Base-by-base conservation (phyloP, 169 alveolate species). In the Condylostoma magnum region DNA sequence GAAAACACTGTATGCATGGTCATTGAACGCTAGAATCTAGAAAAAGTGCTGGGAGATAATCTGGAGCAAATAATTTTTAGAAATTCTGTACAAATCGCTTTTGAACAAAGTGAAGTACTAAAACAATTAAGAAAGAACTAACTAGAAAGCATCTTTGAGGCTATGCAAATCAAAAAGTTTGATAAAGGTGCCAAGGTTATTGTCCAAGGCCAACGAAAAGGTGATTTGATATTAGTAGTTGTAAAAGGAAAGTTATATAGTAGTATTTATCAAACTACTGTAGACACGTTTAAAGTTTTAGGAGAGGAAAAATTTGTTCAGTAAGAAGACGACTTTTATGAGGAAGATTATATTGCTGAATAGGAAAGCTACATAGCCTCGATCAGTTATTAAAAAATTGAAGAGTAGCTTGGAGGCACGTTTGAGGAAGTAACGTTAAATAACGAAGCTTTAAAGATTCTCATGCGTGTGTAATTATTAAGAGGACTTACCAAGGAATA, bases 301-400 rank as follows among this genome's bases (percentile, higher is more conserved):
- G 82, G 82, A 22, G 82, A 75, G 27, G 82, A 75, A 53, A 65
- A 60, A 43, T 57, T 75, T 57, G 34, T 75, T n/a, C 55, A 75
- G 22, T 43, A 53, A 4, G 36, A 65, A 51, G 72, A 65, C 38
- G 65, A 47, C 18, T 8, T 15, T 25, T 44, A 10, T 0, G 65
- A 66, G 10, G 60, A 25, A 1, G 63, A 66, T 38, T 6, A 20
- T 6, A n/a, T 66, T 43, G 63, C 75, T 22, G 48, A 8, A 22
- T 22, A 46, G 8, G 75, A 66, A 41, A 63, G 43, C 25, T 57
- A 44, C 25, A 27, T 46, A 6, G 31, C 66, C 15, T 2, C 27
- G 27, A 12, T 22, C 1, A n/a, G 65, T 27, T 20, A 30, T 0
- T n/a, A 31, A 20, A 48, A 36, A 6, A 46, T 66, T 30, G 44